A percentile compares a stretch with the other conserved stretches of the same genome.
phyloP scores from a whole-genome alignment of 2,329 filamentous ascomycete genomes.

The Cytospora piceicola region DNA sequence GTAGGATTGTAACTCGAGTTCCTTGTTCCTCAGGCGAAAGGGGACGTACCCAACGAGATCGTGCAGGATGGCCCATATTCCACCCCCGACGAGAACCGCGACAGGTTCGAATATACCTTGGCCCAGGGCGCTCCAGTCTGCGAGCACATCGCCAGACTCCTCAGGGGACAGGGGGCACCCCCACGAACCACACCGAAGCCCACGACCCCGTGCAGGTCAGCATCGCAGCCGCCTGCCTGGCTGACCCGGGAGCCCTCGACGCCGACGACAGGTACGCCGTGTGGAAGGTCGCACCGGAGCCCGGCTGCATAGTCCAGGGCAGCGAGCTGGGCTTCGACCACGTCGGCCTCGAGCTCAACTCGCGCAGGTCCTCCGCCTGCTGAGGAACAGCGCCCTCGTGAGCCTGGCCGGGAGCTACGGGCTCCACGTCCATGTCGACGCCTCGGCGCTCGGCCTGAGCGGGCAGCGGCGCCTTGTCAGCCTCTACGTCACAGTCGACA shows the following conservation, averaged over 20 bases:
- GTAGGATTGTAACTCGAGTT: not conserved
- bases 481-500: slow-evolving; percentile 7
- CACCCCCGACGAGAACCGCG: not conserved
- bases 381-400: not conserved
- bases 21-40: not conserved
- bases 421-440: not conserved
- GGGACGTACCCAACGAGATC: not conserved
- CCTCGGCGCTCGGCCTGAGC: not conserved
- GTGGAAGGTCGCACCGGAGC: not conserved
- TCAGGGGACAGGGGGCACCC: not conserved
- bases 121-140: not conserved
- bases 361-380: not conserved
- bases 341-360: not conserved
- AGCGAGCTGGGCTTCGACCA: not conserved
- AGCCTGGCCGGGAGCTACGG: not conserved
- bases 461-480: not conserved
- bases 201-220: not conserved
- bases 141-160: not conserved
- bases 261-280: not conserved
- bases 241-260: not conserved
- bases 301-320: not conserved
- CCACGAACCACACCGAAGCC: not conserved
- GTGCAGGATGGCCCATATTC: not conserved
- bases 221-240: not conserved
- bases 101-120: no score